Evolutionary conservation across 257 asterid species (phyloP), one percentile per base, ranked within the genome.

Genomic region (Capsicum pubescens): DNA sequence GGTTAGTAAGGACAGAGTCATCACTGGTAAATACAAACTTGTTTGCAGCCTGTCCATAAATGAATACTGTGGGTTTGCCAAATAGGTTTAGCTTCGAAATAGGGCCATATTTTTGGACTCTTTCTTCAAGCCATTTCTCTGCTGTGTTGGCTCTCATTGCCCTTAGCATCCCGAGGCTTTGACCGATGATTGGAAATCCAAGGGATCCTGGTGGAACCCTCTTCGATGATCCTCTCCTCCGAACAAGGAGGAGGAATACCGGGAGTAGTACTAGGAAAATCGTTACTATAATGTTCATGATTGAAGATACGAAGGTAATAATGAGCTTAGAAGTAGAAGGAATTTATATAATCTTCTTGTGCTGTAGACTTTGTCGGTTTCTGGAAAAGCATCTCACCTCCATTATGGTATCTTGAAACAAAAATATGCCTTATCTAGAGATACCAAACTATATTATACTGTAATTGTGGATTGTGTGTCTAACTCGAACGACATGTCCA

Each of bases 41-140:
- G 90, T 94, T 94, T 42, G 97, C 98, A n/a, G 94, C 95, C 82
- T 85, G 95, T 13, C 98, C 97, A 61, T 89, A 39, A 35, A 93
- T 90, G 48, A 94, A 92, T 14, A 92, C 97, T 2, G 95, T 88
- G 3, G 93, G 95, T 57, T 88, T 90, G 7, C 97, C 98, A 50
- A 93, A 94, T 15, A 94, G 97, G 78, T 91, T 93, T 68, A 93
- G 83, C 86, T 93, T 93, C 3, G 97, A 93, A 6, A 94, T 84
- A 0, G 92, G 86, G 9, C 97, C 97, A 32, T 93, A 92, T 83
- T 35, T 87, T 83, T 80, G 85, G 1, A 90, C 92, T 88, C 94
- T 86, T 19, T 88, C 88, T 8, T 88, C 74, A 0, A 93, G 81
- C 97, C 97, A 93, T 86, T 86, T 86, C 12, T 93, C 94, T 1